Base-by-base conservation (phyloP, 202 grass and related monocot species). In the Brachypodium distachyon region DNA sequence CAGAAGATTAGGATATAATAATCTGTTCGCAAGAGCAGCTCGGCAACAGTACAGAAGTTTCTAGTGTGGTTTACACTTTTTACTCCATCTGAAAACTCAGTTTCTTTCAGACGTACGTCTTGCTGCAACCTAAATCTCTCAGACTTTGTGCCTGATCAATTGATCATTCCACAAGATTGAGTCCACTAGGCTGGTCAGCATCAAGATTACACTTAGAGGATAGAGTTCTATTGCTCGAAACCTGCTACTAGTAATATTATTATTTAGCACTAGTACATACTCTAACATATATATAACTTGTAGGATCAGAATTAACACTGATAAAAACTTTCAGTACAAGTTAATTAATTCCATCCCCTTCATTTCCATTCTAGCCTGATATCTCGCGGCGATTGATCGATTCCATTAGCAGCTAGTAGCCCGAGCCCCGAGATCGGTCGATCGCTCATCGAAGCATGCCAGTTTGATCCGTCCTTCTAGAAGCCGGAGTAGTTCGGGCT, bases 401-500 rank as follows among this genome's bases (percentile, higher is more conserved):
- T 61, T 41, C 52, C 63, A 49, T 77, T 51, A 38, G 21, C 38
- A 60, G 28, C 31, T n/a, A n/a, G n/a, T n/a, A 61, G 18, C 19
- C 33, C 22, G 56, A 19, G n/a, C n/a, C n/a, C 33, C 11, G 44
- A 81, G 55, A 26, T 49, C 6, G 34, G n/a, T n/a, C n/a, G n/a
- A n/a, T n/a, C n/a, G n/a, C n/a, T n/a, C n/a, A 21, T 32, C 18
- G 34, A 71, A 38, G 61, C 70, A 68, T 69, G 26, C 4, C 25
- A 23, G 29, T 1, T 49, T 43, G 23, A 12, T 67, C 29, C 36
- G n/a, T 82, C 27, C 11, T 18, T 46, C 40, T 67, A 82, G 68
- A 76, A 67, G n/a, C n/a, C n/a, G 55, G 86, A 86, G 72, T 85
- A 87, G 72, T 87, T 80, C 41, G 78, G 69, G 87, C 87, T 88